These are phyloP conservation scores for Phytophthora agathidicida DNA, from an alignment of 352 stramenopile species.

Conservation along the genomic window DNA sequence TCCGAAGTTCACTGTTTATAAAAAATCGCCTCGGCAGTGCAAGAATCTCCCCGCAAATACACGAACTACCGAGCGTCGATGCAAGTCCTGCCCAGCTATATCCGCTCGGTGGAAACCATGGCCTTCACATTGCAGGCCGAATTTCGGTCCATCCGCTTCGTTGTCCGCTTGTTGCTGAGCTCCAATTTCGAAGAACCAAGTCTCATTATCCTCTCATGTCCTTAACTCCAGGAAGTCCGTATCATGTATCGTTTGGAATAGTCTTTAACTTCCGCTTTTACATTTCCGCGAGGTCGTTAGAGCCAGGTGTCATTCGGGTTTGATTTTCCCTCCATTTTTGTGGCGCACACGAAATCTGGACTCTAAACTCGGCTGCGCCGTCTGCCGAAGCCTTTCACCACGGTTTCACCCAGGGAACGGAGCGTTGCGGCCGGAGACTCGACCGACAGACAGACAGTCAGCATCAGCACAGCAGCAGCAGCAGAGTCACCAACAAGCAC, in stretches of 20 bases:
- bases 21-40: conserved; percentile 3
- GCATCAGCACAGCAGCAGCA: too few relatives aligned
- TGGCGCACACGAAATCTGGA: conserved; percentile 23
- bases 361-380: conserved; percentile 10
- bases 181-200: conserved; percentile 24
- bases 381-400: conserved; percentile 35
- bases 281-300: conserved; percentile 1
- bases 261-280: too few relatives aligned
- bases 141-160: conserved; percentile 11
- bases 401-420: conserved; percentile 27
- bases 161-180: conserved; percentile 20
- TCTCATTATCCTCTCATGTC: background rate
- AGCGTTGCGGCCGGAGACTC: conserved; percentile 4
- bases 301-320: conserved; percentile 27
- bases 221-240: background rate
- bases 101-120: conserved; percentile 9
- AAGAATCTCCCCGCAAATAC: conserved; percentile 11
- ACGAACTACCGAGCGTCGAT: background rate
- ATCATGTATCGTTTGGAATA: background rate
- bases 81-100: background rate
- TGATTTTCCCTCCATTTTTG: conserved; percentile 31
- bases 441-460: conserved; percentile 17
- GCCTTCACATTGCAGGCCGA: conserved; percentile 15
- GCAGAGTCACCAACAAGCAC: too few relatives aligned
- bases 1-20: background rate